Conservation (phyloP, 805 yeast species). For the Lipomyces japonicus region DNA sequence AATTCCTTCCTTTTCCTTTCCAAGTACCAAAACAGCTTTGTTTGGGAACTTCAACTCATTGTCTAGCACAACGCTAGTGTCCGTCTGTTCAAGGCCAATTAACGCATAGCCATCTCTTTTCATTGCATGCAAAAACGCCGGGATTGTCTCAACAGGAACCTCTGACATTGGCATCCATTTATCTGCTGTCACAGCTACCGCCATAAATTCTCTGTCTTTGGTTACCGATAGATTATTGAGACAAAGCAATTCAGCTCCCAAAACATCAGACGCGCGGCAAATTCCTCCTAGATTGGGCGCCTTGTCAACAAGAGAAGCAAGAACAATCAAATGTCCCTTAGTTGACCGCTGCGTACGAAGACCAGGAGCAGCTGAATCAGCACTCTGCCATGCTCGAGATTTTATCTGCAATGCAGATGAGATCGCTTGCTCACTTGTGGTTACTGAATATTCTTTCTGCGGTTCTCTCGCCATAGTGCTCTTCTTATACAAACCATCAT, state of each 20-base stretch:
- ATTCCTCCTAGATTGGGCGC: conserved; percentile 93
- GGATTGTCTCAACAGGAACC: conserved; percentile 57
- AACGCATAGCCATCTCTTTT: conserved; percentile 75
- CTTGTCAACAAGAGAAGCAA: conserved; percentile 86
- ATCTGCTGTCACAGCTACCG: conserved; percentile 92
- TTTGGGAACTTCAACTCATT: conserved; percentile 66
- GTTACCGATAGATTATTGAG: conserved; percentile 65
- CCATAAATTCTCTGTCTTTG: conserved; percentile 66
- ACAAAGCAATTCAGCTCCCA: conserved; percentile 82
- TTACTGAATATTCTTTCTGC: not conserved
- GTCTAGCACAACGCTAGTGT: conserved; percentile 70
- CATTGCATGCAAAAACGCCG: conserved; percentile 54
- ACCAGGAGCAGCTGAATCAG: conserved; percentile 50
- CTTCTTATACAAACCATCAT: not conserved
- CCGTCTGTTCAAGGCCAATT: conserved; percentile 91
- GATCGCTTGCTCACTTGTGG: not conserved
- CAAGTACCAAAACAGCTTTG: conserved; percentile 73
- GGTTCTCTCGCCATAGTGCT: not conserved
- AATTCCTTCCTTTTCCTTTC: conserved; percentile 86
- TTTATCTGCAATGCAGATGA: conserved; percentile 71
- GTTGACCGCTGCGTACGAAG: conserved; percentile 47
- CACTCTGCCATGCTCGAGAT: conserved; percentile 81
- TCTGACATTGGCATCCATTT: conserved; percentile 91
- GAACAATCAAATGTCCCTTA: conserved; percentile 83
- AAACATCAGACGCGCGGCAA: conserved; percentile 84